Evolutionary conservation across 805 yeast species (phyloP), one percentile per base, ranked within the genome.

Genomic region (Cyberlindnera subsufficiens): DNA sequence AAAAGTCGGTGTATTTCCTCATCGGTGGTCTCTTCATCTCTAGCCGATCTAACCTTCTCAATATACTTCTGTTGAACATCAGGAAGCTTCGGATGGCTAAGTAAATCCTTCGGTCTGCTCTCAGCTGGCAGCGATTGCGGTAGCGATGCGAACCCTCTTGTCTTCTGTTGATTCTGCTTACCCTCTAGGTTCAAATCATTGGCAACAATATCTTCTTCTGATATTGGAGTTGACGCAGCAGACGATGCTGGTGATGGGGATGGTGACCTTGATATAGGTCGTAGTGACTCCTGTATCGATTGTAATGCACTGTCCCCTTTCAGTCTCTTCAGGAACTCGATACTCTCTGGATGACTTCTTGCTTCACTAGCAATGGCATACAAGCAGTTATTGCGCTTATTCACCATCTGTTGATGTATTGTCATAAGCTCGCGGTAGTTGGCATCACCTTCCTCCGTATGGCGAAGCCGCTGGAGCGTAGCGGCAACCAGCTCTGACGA

Each of bases 311-410:
- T 35, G 25, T 35, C 18, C 13, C 31, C 17, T 25, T 16, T 16
- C 33, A 32, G 19, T 18, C 32, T 33, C 15, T 16, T 17, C 13
- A 27, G 17, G 22, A 39, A 13, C 11, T 30, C 37, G 16, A 30
- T 5, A 17, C 30, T 29, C 38, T 27, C 22, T 30, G 38, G 42
- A 27, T 39, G 42, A 14, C 10, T n/a, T n/a, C 30, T 29, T 5
- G 37, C 35, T 13, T 30, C 37, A 6, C 16, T 20, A 3, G 30
- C 14, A 15, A 39, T 34, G 11, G 38, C 13, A 15, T 34, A 35
- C 20, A 35, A n/a, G 30, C 37, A 39, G 34, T 39, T 39, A 20
- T 39, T 27, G 14, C 38, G 37, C 30, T 35, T 39, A 18, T n/a
- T 16, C 10, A 35, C 20, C 34, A 39, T 30, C 38, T 35, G 42